Evolutionary conservation across 768 basidiomycete species (phyloP), one percentile per base, ranked within the genome.

Genomic region (Leccinellum luteum): DNA sequence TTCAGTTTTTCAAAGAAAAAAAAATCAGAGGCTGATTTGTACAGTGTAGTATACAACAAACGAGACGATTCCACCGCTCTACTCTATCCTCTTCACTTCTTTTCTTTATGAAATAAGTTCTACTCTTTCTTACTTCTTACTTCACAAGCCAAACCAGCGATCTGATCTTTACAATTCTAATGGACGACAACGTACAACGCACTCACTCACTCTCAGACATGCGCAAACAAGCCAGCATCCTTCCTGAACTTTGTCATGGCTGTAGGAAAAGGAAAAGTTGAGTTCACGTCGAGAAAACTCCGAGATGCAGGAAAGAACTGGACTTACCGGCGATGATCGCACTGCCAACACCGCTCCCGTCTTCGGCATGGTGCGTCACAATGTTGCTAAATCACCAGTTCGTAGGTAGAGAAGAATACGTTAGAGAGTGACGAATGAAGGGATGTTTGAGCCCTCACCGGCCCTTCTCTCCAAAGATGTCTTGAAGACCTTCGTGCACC

Each of bases 381-480:
- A 68, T 70, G 59, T 65, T 66, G 27, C 70, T 73, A 92, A 90
- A 41, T 32, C 19, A 56, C 45, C 17, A 69, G 93, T 92, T 71
- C 92, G 92, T 28, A 41, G 21, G 53, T 2, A 23, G 38, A 28
- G 34, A 87, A 60, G 6, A 32, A n/a, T 9, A 38, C 4, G 34
- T 59, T 58, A 61, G 52, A 44, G 4, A 21, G 32, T 1, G 31
- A 43, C 27, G 12, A 51, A 38, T 1, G 14, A 43, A 13, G 44
- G 43, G n/a, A 45, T 9, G 19, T 45, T 2, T 12, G 27, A 35
- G 27, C 45, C 78, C 89, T 65, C 63, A 91, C 90, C 85, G 83
- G 68, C 94, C 97, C 78, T 92, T 93, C 63, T 97, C 94, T 13
- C 97, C 97, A 69, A 98, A 97, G 59, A 99, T 87, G 69, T 98